Conservation (phyloP, 441 rosid species). For the Cnidoscolus chayamansa region DNA sequence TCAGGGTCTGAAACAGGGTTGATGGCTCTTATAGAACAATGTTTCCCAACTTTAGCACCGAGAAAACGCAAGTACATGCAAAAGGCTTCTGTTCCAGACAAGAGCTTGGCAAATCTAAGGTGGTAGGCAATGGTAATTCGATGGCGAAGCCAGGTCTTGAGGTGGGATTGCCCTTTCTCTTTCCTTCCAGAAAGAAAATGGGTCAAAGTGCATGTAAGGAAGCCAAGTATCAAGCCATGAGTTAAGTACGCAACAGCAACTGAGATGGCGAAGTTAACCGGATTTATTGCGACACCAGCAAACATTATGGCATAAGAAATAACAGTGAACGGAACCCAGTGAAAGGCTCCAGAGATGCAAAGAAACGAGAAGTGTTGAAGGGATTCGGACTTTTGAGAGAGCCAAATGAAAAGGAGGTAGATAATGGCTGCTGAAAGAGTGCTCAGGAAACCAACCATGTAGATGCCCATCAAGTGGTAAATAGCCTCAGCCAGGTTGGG, state of each 20-base stretch:
- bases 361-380: conserved; percentile 42
- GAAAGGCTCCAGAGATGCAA: conserved; percentile 61
- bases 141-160: conserved; percentile 48
- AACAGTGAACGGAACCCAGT: conserved; percentile 58
- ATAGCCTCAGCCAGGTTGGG: conserved; percentile 21
- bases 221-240: conserved; percentile 56
- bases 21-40: conserved; percentile 67
- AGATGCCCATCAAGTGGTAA: conserved; percentile 52
- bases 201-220: conserved; percentile 40
- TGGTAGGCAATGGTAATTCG: conserved; percentile 58
- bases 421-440: conserved; percentile 48
- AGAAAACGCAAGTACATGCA: conserved; percentile 53
- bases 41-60: conserved; percentile 54
- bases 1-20: conserved; percentile 58
- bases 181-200: conserved; percentile 33
- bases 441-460: conserved; percentile 53
- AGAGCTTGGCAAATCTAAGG: conserved; percentile 57
- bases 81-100: conserved; percentile 69
- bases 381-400: conserved; percentile 36
- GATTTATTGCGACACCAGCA: conserved; percentile 25
- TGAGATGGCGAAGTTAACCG: conserved; percentile 38
- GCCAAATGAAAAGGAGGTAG: conserved; percentile 41
- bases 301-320: conserved; percentile 47
- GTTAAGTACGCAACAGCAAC: conserved; percentile 42
- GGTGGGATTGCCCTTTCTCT: conserved; percentile 31